Base-by-base conservation (phyloP, 345 rosid genomes). In the Alliaria petiolata region DNA sequence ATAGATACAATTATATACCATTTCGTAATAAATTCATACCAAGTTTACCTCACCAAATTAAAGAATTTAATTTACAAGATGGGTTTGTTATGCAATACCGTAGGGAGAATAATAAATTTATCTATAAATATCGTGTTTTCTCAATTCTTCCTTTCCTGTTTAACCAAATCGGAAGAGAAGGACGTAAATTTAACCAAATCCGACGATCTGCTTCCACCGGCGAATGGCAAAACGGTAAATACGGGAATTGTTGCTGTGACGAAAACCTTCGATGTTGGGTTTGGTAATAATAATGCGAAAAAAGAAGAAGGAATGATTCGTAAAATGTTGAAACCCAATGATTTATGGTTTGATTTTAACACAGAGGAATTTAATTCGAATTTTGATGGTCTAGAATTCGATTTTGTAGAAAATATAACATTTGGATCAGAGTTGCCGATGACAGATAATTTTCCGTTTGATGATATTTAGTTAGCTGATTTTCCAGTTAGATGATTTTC, bases 301-400 rank as follows among this genome's bases (percentile, higher is more conserved):
- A 52, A 25, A 13, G 62, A 71, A 8, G 67, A 59, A 5, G 69
- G 62, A 34, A 6, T 14, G 25, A 20, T 71, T 62, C 10, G 17
- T n/a, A 53, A 62, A 25, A 3, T 62, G 56, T 31, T 71, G 45
- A 55, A 62, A 43, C 2, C 66, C 3, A 6, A 70, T 47, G 67
- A 47, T 36, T 0, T 59, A 10, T 46, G 60, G 39, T 5, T 60
- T 6, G 34, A 28, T 16, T 15, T 1, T 17, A n/a, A 16, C 35
- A 1, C 46, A 15, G 0, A 0, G 5, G 74, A 45, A 2, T 57
- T 46, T 45, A 8, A n/a, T 57, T 69, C 67, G 12, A 4, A 49
- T 26, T 16, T 69, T 0, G 59, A 49, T 28, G 46, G 49, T 12
- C 0, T 14, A 15, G 36, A 47, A 6, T 33, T 45, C 0, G 17